These are phyloP conservation scores for Cryoendolithus antarcticus DNA, from an alignment of 2,329 filamentous ascomycete genomes.

Conservation along the genomic window DNA sequence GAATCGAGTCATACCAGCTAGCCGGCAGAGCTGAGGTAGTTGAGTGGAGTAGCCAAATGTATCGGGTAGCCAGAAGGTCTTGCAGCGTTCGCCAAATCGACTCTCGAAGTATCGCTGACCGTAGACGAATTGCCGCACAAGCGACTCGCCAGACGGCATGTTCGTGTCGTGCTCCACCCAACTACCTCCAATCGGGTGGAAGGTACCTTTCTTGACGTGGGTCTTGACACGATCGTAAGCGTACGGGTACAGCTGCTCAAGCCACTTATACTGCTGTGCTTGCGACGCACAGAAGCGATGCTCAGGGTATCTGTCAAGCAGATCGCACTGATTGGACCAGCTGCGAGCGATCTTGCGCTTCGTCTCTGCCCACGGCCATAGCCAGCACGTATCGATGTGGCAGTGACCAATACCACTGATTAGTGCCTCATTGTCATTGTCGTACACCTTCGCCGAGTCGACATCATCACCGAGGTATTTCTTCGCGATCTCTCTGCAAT, in stretches of 20 bases:
- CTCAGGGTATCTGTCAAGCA: slow-evolving; percentile 92
- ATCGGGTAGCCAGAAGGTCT: slow-evolving; percentile 94
- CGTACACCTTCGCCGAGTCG: slow-evolving; percentile 74
- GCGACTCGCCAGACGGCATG: slow-evolving; percentile 85
- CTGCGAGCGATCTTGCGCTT: slow-evolving; percentile 92
- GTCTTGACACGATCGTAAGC: slow-evolving; percentile 82
- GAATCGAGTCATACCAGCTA: slow-evolving; percentile 94
- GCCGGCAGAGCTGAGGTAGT: slow-evolving; percentile 80
- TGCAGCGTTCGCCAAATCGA: slow-evolving; percentile 76
- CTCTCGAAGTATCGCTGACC: slow-evolving; percentile 92
- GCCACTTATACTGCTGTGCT: slow-evolving; percentile 96
- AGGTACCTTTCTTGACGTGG: slow-evolving; percentile 80
- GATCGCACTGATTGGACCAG: slow-evolving; percentile 91
- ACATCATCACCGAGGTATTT: slow-evolving; percentile 72
- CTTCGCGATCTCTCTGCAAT: slow-evolving; percentile 70
- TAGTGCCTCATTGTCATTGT: slow-evolving; percentile 55
- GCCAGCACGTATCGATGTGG: slow-evolving; percentile 96
- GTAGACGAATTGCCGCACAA: slow-evolving; percentile 88
- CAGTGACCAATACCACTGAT: slow-evolving; percentile 90
- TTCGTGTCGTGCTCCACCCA: slow-evolving; percentile 99
- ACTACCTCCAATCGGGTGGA: slow-evolving; percentile 90
- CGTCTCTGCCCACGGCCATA: slow-evolving; percentile 97
- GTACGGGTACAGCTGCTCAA: slow-evolving; percentile 77
- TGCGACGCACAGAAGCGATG: slow-evolving; percentile 86
- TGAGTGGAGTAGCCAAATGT: slow-evolving; percentile 97